Base-by-base conservation (phyloP, 2,329 filamentous ascomycete species). In the Eutypella sp. region DNA sequence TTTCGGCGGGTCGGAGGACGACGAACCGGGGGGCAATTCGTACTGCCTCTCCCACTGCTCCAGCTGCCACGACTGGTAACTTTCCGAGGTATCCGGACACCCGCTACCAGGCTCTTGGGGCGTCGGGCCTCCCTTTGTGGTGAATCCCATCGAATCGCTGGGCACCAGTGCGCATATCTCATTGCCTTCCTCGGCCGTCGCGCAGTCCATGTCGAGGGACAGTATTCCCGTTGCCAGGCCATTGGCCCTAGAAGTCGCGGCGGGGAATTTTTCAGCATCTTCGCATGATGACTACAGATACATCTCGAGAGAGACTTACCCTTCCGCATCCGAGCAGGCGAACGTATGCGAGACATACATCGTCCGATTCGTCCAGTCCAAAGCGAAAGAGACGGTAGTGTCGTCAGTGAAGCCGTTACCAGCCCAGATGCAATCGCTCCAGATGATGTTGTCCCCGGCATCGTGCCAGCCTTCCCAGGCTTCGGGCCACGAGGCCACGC, bases 341-440 rank as follows among this genome's bases (percentile, higher is more conserved):
- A 62, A 67, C 1, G 61, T 65, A 41, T 67, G 65, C 1, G 61
- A 57, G 22, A 67, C 40, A 25, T 64, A 65, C 52, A 67, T 56
- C 1, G 52, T 61, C 29, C 51, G 58, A 19, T 50, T 64, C 36
- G 57, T 57, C 65, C 63, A 66, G 39, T 67, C 64, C 19, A 63
- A 16, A 0, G 64, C 62, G 41, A 66, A 65, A 0, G 63, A 58
- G 6, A 66, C 57, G 4, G 60, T 59, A 4, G 57, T 61, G 43
- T 67, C 65, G 11, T 51, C 51, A 0, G 55, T 59, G 0, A 45
- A 46, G 2, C 61, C 63, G 5, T 62, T 61, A 1, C 63, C 64
- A 4, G 63, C 62, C 57, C 57, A 66, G 49, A 67, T 66, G 45
- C 65, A 67, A 31, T 67, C 65, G 33, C 58, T 60, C 65, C 65